Conservation (phyloP, 805 yeast species). For the Yarrowia deformans region DNA sequence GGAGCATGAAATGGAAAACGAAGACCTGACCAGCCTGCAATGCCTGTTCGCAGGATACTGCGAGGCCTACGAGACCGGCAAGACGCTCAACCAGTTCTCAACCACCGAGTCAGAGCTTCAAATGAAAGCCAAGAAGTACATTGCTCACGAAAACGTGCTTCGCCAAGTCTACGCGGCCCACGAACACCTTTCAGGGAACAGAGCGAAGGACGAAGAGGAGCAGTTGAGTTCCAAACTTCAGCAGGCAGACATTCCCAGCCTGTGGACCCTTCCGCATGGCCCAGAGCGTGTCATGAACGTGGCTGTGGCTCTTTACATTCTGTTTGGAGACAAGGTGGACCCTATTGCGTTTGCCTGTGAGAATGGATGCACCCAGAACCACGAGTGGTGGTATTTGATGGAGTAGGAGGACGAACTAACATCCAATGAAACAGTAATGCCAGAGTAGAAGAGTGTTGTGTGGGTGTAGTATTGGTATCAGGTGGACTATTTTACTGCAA, state of each 20-base stretch:
- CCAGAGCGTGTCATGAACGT: constrained; percentile 29
- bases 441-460: too few species aligned
- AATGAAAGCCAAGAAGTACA: constrained; percentile 28
- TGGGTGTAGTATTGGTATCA: too few species aligned
- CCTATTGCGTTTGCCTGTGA: constrained; percentile 20
- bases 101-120: constrained; percentile 7
- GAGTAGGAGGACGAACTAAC: constrained; percentile 8
- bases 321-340: constrained; percentile 30
- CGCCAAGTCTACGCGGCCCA: constrained; percentile 21
- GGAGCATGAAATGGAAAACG: constrained; percentile 23
- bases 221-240: constrained; percentile 9
- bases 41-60: constrained; percentile 16
- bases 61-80: constrained; percentile 21
- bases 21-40: constrained; percentile 14
- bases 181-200: neutral
- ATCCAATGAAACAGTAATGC: neutral
- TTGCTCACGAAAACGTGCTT: constrained; percentile 16
- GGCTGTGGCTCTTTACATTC: constrained; percentile 11
- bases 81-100: neutral
- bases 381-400: constrained; percentile 27
- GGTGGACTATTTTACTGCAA: too few species aligned
- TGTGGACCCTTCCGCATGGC: constrained; percentile 29
- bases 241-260: constrained; percentile 30
- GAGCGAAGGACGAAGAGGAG: constrained; percentile 5
- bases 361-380: constrained; percentile 19